A percentile compares a stretch with the other conserved stretches of the same genome.
Conservation (phyloP, 2,329 filamentous ascomycete species). For the Neonectria faginata region DNA sequence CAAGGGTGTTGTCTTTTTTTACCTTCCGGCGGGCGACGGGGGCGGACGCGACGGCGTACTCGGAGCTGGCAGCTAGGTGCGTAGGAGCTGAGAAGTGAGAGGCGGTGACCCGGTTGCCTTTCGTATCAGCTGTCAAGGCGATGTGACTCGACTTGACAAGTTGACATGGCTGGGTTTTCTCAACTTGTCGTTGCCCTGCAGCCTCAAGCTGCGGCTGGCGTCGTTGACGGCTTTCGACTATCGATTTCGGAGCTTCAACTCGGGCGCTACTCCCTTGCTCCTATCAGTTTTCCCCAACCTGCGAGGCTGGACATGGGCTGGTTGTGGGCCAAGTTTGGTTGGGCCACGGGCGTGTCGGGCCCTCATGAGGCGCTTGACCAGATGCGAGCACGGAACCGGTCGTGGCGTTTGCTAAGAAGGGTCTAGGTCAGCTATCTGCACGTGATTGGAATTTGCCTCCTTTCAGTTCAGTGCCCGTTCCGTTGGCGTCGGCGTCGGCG, state of each 20-base stretch:
- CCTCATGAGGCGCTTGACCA: conserved; percentile 28
- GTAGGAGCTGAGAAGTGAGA: conserved; percentile 9
- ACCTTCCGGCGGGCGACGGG: conserved; percentile 33
- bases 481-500: neutral
- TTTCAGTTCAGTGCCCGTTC: conserved; percentile 28
- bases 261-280: neutral
- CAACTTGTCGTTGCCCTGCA: neutral
- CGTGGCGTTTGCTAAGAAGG: conserved; percentile 24
- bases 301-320: conserved; percentile 20
- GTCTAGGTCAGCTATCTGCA: conserved; percentile 20
- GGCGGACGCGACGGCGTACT: conserved; percentile 29
- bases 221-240: conserved; percentile 12
- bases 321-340: conserved; percentile 23
- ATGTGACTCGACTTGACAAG: neutral
- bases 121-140: neutral
- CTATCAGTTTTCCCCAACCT: conserved; percentile 9
- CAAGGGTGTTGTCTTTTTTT: conserved; percentile 22
- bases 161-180: neutral
- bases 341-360: conserved; percentile 30
- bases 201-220: neutral
- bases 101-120: conserved; percentile 17
- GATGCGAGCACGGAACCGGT: conserved; percentile 31
- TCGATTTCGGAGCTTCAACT: conserved; percentile 6
- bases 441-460: conserved; percentile 35
- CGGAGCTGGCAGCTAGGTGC: conserved; percentile 23